Conservation (phyloP, 2,329 filamentous ascomycete species). For the Nothopassalora personata region DNA sequence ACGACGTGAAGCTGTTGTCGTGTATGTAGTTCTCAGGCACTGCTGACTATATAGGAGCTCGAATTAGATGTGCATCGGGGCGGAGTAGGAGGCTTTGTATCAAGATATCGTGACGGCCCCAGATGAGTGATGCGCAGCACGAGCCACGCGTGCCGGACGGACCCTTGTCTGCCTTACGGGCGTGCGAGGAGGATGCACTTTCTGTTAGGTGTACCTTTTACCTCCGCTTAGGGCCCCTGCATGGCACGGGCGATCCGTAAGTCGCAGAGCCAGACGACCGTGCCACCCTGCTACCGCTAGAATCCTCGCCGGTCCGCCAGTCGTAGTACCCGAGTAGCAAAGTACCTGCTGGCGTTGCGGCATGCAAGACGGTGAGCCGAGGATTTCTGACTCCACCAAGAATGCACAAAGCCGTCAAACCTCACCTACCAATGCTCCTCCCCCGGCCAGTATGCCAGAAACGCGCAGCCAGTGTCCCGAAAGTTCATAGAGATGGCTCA, state of each 20-base stretch:
- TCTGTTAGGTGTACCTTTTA: constrained; percentile 15
- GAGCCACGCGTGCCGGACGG: constrained; percentile 18
- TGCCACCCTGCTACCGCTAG: constrained; percentile 9
- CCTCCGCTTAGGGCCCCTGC: constrained; percentile 15
- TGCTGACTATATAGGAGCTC: constrained; percentile 13
- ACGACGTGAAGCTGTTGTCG: constrained; percentile 6
- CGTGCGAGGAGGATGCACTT: constrained; percentile 14
- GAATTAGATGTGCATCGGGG: constrained; percentile 22
- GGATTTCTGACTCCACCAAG: background rate
- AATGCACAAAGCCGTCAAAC: background rate
- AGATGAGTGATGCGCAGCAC: constrained; percentile 24
- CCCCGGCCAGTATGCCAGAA: background rate
- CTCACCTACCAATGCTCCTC: background rate
- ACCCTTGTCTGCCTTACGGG: constrained; percentile 8
- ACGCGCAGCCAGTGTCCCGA: background rate
- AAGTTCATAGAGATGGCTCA: constrained; percentile 1
- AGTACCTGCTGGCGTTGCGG: constrained; percentile 45
- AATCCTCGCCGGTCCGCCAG: background rate
- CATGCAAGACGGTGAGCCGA: constrained; percentile 10
- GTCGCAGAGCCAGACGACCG: constrained; percentile 11
- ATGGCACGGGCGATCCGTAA: constrained; percentile 13
- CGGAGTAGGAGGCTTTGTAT: constrained; percentile 29
- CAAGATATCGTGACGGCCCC: constrained; percentile 24
- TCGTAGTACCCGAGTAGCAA: constrained; percentile 15
- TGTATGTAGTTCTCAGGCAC: constrained; percentile 5